Percentiles rank a stretch among this genome's conserved stretches.
phyloP scores from a whole-genome alignment of 768 basidiomycete genomes.

The Xanthoconium purpureum region DNA sequence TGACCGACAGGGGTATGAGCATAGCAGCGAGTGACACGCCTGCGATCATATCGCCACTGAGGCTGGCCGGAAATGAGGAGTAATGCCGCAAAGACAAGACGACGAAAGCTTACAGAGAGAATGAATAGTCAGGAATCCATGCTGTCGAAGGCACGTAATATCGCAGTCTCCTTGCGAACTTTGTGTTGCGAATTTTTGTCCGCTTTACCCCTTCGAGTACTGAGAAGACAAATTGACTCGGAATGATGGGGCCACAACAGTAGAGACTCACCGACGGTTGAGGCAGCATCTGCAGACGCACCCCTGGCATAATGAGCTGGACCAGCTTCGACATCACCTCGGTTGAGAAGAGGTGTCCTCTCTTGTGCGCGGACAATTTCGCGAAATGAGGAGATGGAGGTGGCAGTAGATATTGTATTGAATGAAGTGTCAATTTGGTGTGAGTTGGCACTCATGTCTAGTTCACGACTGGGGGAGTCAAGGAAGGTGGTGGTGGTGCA shows the following conservation, averaged over 20 bases:
- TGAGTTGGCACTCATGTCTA: slow-evolving; percentile 12
- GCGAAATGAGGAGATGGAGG: slow-evolving; percentile 27
- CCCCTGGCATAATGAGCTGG: slow-evolving; percentile 19
- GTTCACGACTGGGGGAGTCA: neutral
- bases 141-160: slow-evolving; percentile 77
- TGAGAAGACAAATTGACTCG: neutral
- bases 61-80: slow-evolving; percentile 31
- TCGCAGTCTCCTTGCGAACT: slow-evolving; percentile 48
- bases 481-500: neutral
- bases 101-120: slow-evolving; percentile 52
- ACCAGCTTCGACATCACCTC: slow-evolving; percentile 27
- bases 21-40: slow-evolving; percentile 84
- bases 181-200: slow-evolving; percentile 22
- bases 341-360: slow-evolving; percentile 22
- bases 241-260: neutral
- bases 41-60: slow-evolving; percentile 73
- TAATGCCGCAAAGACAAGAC: neutral
- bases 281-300: slow-evolving; percentile 15
- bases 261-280: slow-evolving; percentile 17
- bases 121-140: slow-evolving; percentile 78
- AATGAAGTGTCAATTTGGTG: slow-evolving; percentile 8
- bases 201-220: slow-evolving; percentile 15
- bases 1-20: slow-evolving; percentile 85
- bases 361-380: slow-evolving; percentile 24
- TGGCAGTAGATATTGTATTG: slow-evolving; percentile 26